Evolutionary conservation across 441 rosid species (phyloP), one percentile per base, ranked within the genome.

Genomic region (Pelargonium australe): DNA sequence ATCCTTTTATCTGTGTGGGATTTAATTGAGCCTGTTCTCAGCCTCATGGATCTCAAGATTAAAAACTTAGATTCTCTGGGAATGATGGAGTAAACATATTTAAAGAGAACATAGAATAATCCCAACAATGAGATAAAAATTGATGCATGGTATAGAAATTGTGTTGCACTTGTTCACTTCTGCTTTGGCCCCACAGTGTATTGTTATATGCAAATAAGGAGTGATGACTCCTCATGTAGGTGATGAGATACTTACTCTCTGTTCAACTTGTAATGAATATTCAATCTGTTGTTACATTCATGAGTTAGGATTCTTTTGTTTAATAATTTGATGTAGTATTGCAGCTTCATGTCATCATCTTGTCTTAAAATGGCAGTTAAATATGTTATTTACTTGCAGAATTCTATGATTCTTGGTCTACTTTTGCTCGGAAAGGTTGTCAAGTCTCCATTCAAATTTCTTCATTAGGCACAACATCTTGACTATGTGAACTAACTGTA

Each of bases 261-360:
- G 31, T 10, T 16, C 31, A 41, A 19, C 28, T 62, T 44, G 28
- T 62, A 17, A 55, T 68, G 44, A 19, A 13, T 68, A 31, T 55
- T 13, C 7, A 68, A 20, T 28, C 7, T 14, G 5, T 25, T 19
- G 14, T 11, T 19, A 20, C 66, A 40, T 45, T 44, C 1, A 44
- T 16, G 17, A 23, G 14, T 44, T 53, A 12, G 9, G 13, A 53
- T 68, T 68, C 41, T 41, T 28, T 28, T 11, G 28, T 13, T 23
- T 23, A 12, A 68, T 53, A 69, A 37, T 51, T 4, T 62, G 44
- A n/a, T 47, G 28, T n/a, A 70, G 16, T 4, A 28, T 70, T 70
- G 67, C 44, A 14, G 61, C 72, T 44, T 41, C 37, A 1, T 19
- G 25, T 17, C 17, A 57, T 28, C 31, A 28, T 28, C 31, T n/a